A percentile compares a stretch with the other conserved stretches of the same genome.
Evolutionary conservation across 192 early-diverging fungal genomes (phyloP).

Genomic region (Glomus cerebriforme): DNA sequence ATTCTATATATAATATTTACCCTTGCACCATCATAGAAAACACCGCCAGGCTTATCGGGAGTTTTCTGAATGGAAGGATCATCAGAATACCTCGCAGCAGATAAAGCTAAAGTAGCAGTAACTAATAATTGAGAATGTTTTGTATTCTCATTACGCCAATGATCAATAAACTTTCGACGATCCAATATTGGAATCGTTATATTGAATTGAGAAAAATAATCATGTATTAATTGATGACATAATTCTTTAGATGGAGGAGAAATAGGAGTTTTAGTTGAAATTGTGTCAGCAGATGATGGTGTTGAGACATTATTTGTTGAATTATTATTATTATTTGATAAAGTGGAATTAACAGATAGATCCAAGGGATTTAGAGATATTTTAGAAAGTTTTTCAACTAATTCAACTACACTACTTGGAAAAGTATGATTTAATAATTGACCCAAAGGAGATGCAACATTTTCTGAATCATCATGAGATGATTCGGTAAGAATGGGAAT

Average conservation of each 20-base stretch:
- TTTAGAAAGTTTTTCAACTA: conserved; percentile 23
- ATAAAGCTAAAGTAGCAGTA: conserved; percentile 7
- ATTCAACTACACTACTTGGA: conserved; percentile 26
- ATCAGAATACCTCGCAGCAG: conserved; percentile 27
- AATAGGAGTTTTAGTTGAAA: neutral
- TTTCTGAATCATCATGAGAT: neutral
- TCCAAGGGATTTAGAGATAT: neutral
- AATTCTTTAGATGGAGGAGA: conserved; percentile 10
- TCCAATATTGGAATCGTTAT: conserved; percentile 18
- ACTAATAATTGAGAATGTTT: conserved; percentile 19
- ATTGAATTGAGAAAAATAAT: conserved; percentile 22
- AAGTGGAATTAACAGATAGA: neutral
- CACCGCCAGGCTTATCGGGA: conserved; percentile 19
- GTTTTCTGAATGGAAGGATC: conserved; percentile 31
- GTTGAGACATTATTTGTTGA: neutral
- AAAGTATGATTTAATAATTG: conserved; percentile 18
- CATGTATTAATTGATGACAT: conserved; percentile 19
- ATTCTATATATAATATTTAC: neutral
- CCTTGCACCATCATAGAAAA: conserved; percentile 30
- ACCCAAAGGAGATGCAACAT: neutral
- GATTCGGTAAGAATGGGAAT: conserved; percentile 13
- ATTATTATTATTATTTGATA: neutral
- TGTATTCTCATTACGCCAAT: conserved; percentile 4
- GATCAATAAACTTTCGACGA: conserved; percentile 25
- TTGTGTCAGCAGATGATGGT: neutral